Conservation (phyloP, 352 stramenopile species). For the Pythium utonaiense region DNA sequence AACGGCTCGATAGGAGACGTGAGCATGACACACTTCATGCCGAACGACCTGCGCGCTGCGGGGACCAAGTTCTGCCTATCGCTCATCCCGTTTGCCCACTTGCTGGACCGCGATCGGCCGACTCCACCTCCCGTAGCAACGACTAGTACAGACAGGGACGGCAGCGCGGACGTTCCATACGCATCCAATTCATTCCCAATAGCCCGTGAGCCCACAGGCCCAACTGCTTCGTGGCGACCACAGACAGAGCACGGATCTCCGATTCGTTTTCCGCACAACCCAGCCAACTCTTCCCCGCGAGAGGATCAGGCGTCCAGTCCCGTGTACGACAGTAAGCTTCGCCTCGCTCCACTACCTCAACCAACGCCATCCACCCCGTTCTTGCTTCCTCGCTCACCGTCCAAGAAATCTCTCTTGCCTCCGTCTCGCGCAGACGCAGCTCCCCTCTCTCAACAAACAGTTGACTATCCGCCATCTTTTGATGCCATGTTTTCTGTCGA, state of each 20-base stretch:
- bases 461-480: neutral
- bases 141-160: neutral
- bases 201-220: neutral
- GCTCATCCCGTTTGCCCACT: constrained; percentile 56
- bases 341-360: constrained; percentile 10
- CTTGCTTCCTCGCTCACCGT: neutral
- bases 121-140: neutral
- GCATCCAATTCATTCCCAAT: neutral
- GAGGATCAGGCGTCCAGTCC: neutral
- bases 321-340: constrained; percentile 11
- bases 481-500: constrained; percentile 8
- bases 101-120: constrained; percentile 41
- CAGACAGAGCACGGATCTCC: neutral
- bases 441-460: neutral
- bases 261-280: neutral
- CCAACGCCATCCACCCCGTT: constrained; percentile 1
- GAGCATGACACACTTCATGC: constrained; percentile 40
- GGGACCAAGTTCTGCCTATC: constrained; percentile 52
- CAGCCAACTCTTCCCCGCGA: neutral
- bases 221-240: neutral
- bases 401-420: neutral
- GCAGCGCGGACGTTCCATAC: neutral
- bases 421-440: neutral
- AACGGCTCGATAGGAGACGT: neutral
- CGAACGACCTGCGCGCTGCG: constrained; percentile 44